Evolutionary conservation across 2,329 filamentous ascomycete species (phyloP), one percentile per base, ranked within the genome.

Genomic region (Ophioceras dolichostomum): DNA sequence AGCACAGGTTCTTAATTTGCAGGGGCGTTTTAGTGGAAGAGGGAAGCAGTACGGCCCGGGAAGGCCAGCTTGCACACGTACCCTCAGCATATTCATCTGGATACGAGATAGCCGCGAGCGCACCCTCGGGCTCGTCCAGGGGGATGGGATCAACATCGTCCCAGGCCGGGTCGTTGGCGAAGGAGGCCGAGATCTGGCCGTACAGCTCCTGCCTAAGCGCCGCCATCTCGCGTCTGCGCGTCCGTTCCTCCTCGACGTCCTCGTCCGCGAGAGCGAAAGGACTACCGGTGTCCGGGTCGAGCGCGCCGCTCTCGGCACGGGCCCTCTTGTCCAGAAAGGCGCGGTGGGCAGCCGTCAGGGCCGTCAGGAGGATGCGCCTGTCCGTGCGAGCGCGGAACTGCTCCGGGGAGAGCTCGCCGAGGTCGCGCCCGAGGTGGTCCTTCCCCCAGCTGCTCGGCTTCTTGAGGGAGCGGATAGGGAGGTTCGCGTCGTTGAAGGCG

Each of bases 71-170:
- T 30, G 19, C 24, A 30, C 30, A 31, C 28, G 34, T 59, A 79
- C 75, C 70, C 64, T 95, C 88, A 44, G 80, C 76, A 58, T 98
- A 98, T 45, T 91, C 81, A 22, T 85, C 78, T 3, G 81, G 76
- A 59, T 98, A 98, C 40, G 88, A 80, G 58, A 98, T 98, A 41
- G 80, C 76, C n/a, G 89, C 89, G 41, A 98, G 73, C 20, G 89
- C 86, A 47, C 80, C 70, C 47, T 78, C 81, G 41, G 86, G 83
- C 60, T 95, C 88, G 52, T 86, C 73, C 49, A 91, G 79, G 4
- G 83, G 78, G 39, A 96, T 81, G 16, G 88, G 88, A 37, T 76
- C 66, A 36, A 95, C 70, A 61, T 93, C 86, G 47, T 84, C 77
- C 89, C 87, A 96, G 43, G 68, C 70, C 2, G 84, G 78, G 56